Base-by-base conservation (phyloP, 2,329 filamentous ascomycete genomes). In the Fusarium temperatum region DNA sequence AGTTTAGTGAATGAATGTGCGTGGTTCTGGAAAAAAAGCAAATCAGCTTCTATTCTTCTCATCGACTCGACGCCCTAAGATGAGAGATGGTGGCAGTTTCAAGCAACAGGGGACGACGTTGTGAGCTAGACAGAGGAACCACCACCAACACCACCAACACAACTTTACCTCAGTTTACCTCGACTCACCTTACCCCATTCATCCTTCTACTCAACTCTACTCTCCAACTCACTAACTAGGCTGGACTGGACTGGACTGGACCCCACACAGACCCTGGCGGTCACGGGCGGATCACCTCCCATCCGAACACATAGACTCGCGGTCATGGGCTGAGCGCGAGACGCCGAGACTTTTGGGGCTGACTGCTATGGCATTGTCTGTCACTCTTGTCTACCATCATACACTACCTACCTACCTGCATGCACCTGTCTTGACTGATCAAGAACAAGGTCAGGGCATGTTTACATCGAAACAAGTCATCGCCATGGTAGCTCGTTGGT, bases 311-410 rank as follows among this genome's bases (percentile, higher is more conserved):
- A 59, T 70, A 53, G 32, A 65, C 67, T 70, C 68, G 60, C 64
- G 60, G 66, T 47, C 68, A 56, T 70, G 60, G 53, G 26, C 48
- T 70, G 35, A 28, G 66, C 67, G 45, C 67, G 66, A 70, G 55
- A 41, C 47, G 26, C 67, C 67, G 67, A 70, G 66, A 47, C 45
- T 65, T 53, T 53, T 51, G 57, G 32, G 26, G 32, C 57, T 65
- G 38, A 28, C 28, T 36, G 13, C 24, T 26, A 36, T 26, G 48
- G 48, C 18, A 53, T 53, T 35, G 48, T 36, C 48, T 35, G n/a
- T 36, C 48, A 24, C 30, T 53, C 48, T 20, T 20, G 24, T 32
- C 51, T 28, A 36, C 32, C 30, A 24, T 24, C 17, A 20, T 48
- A 30, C 28, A 30, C 30, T 22, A 15, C 22, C 26, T 30, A n/a